These are phyloP conservation scores for Gyromitra esculenta DNA, from an alignment of 2,329 filamentous ascomycete genomes.

Conservation along the genomic window DNA sequence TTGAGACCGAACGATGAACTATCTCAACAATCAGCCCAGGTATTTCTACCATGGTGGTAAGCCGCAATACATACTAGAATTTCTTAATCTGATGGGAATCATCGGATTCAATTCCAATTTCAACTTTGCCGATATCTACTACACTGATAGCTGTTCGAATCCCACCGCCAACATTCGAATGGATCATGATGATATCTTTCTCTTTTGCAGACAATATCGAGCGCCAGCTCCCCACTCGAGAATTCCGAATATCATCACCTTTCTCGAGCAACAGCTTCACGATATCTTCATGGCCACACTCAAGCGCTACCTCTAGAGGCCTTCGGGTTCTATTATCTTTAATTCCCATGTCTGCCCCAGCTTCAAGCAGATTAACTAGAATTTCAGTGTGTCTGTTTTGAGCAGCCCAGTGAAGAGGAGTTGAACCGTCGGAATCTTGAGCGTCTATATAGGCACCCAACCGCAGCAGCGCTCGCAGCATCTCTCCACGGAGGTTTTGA, in stretches of 20 bases:
- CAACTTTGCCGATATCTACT: conserved; percentile 13
- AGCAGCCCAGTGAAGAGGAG: conserved; percentile 44
- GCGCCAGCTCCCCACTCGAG: conserved; percentile 36
- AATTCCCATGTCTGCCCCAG: conserved; percentile 37
- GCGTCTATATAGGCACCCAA: conserved; percentile 33
- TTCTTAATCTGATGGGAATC: conserved; percentile 26
- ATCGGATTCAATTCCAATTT: conserved; percentile 33
- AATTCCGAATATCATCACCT: conserved; percentile 40
- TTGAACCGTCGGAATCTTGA: conserved; percentile 42
- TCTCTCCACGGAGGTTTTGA: conserved; percentile 5
- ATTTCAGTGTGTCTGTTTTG: conserved; percentile 23
- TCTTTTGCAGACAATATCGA: conserved; percentile 23
- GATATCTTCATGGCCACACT: conserved; percentile 33
- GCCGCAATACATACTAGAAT: conserved; percentile 37
- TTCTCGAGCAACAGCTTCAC: conserved; percentile 34
- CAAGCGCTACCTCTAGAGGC: conserved; percentile 39
- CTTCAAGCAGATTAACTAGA: conserved; percentile 27
- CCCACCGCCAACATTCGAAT: conserved; percentile 6
- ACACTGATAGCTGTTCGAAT: conserved; percentile 10
- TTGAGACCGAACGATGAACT: conserved; percentile 34
- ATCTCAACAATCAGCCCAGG: neutral
- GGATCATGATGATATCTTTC: conserved; percentile 39
- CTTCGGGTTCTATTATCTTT: conserved; percentile 37
- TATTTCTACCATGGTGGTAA: neutral
- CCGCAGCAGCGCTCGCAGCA: conserved; percentile 28